Evolutionary conservation across 139 green algal species (phyloP).

Genomic region (Chlorella sp.): DNA sequence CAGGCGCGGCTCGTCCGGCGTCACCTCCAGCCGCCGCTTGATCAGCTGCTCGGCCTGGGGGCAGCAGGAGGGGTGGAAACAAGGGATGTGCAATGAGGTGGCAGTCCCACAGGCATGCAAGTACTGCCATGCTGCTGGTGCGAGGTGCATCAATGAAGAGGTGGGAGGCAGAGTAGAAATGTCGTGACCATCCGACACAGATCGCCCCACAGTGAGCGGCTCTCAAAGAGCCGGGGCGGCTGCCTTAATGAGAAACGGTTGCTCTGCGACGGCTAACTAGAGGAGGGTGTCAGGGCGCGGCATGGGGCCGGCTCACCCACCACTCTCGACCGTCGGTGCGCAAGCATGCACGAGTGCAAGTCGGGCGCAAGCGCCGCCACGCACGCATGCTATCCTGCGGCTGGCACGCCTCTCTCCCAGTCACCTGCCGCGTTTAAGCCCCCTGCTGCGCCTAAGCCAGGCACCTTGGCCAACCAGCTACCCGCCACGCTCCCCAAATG

Average conservation of each 20-base stretch:
- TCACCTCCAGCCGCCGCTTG: conserved; percentile 64
- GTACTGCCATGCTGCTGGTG: too few species aligned
- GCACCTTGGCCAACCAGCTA: too few species aligned
- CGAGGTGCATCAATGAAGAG: not conserved
- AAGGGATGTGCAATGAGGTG: not conserved
- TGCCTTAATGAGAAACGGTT: conserved; percentile 41
- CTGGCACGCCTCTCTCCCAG: too few species aligned
- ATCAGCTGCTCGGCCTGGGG: conserved; percentile 74
- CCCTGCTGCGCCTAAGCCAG: too few species aligned
- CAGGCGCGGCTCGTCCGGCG: conserved; percentile 80
- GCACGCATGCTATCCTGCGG: too few species aligned
- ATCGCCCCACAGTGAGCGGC: not conserved
- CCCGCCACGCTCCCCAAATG: too few species aligned
- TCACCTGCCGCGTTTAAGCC: too few species aligned
- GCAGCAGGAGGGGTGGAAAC: not conserved
- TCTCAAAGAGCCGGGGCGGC: not conserved
- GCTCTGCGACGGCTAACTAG: conserved; percentile 47
- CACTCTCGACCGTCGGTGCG: conserved; percentile 42
- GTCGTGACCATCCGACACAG: conserved; percentile 44
- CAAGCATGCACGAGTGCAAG: too few species aligned
- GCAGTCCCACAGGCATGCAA: too few species aligned
- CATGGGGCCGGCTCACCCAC: conserved; percentile 9
- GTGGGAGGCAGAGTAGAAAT: not conserved
- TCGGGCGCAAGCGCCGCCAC: too few species aligned
- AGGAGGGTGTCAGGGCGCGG: conserved; percentile 36